Evolutionary conservation across 1,284 basidiomycete species (phyloP).

Genomic region (Ganoderma sp.): DNA sequence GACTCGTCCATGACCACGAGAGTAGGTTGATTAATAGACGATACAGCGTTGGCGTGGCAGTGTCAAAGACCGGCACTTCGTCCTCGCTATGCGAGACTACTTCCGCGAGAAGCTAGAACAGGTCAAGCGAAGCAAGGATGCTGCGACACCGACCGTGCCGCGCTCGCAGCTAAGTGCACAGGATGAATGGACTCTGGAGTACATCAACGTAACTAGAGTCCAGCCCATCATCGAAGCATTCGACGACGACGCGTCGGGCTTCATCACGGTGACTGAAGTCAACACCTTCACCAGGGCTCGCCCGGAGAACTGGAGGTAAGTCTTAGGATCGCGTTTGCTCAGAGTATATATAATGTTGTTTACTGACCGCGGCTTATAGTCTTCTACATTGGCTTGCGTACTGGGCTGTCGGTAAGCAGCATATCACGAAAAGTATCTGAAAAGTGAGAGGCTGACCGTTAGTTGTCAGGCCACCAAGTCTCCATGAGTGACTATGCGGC

Average conservation of each 20-base stretch:
- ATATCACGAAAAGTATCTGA: too few relatives aligned
- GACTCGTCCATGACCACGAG: too few relatives aligned
- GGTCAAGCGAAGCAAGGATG: conserved; percentile 1
- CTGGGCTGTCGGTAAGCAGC: conserved; percentile 17
- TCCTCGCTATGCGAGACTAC: conserved; percentile 34
- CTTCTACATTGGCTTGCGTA: conserved; percentile 23
- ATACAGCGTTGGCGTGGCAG: conserved; percentile 14
- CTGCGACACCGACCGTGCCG: neutral
- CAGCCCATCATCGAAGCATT: conserved; percentile 37
- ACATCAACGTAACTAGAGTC: conserved; percentile 26
- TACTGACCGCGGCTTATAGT: neutral
- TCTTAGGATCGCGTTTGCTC: too few relatives aligned
- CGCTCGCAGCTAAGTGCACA: conserved; percentile 19
- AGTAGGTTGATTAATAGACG: neutral
- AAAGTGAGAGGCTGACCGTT: neutral
- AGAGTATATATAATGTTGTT: neutral
- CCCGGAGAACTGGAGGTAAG: conserved; percentile 17
- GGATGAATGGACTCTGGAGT: conserved; percentile 31
- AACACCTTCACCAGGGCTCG: conserved; percentile 13
- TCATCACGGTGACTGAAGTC: conserved; percentile 38
- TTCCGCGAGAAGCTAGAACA: conserved; percentile 31
- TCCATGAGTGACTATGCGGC: conserved; percentile 31
- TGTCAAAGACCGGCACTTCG: conserved; percentile 13
- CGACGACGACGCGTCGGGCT: conserved; percentile 41
- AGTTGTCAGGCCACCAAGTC: conserved; percentile 29